Conservation (phyloP, 768 basidiomycete species). For the Auricularia auricula-judae region DNA sequence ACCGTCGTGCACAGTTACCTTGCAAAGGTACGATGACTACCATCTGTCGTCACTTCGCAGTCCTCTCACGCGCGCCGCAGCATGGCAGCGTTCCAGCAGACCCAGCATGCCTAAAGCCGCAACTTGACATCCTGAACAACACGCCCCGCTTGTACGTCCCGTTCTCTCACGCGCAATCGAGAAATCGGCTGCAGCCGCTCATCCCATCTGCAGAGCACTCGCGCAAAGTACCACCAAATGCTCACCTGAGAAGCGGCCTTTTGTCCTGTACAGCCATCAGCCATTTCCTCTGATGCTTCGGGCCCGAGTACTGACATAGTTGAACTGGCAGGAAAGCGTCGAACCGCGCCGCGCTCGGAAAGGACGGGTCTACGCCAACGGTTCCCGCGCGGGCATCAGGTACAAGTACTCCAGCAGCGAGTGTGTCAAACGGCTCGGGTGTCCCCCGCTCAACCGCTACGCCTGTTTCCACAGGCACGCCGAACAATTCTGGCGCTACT, state of each 20-base stretch:
- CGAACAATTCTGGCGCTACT: too few species aligned
- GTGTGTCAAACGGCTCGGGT: too few species aligned
- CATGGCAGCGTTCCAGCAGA: not conserved
- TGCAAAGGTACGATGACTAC: not conserved
- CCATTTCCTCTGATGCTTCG: not conserved
- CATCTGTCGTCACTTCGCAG: not conserved
- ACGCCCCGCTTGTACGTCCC: not conserved
- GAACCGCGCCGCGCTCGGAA: too few species aligned
- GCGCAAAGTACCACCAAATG: not conserved
- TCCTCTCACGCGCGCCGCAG: not conserved
- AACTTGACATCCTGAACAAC: not conserved
- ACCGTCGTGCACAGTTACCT: not conserved
- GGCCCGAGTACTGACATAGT: not conserved
- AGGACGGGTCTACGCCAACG: too few species aligned
- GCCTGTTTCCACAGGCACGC: too few species aligned
- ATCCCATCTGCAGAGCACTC: not conserved
- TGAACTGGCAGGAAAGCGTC: too few species aligned
- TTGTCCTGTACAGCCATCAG: not conserved
- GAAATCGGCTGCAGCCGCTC: not conserved
- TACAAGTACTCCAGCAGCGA: too few species aligned
- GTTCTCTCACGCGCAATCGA: not conserved
- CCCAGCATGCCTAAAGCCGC: not conserved
- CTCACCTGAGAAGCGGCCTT: not conserved
- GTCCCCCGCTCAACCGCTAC: too few species aligned
- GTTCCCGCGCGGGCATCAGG: too few species aligned